phyloP scores from a whole-genome alignment of 148 eudicot species.

The Silene conica region DNA sequence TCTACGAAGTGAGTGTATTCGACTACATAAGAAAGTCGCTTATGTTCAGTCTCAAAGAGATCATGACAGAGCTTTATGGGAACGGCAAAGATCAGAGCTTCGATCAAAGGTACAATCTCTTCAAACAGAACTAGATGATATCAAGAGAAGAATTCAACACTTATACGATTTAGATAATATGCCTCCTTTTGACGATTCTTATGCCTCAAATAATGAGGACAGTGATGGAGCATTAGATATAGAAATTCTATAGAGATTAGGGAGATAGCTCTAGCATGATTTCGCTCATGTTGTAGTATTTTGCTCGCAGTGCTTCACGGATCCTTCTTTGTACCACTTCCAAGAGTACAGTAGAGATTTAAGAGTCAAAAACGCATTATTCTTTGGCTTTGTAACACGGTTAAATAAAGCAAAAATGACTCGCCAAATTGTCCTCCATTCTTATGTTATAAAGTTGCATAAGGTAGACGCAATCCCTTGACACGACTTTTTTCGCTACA shows the following conservation, averaged over 20 bases:
- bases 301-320: background rate
- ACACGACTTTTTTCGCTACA: no score
- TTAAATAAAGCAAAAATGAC: constrained; percentile 2
- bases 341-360: constrained; percentile 1
- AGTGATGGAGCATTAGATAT: constrained; percentile 27
- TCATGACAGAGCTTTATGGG: constrained; percentile 37
- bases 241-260: constrained; percentile 20
- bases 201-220: constrained; percentile 20
- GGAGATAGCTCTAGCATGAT: background rate
- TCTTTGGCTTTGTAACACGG: background rate
- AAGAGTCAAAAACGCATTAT: background rate
- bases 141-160: constrained; percentile 30
- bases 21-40: constrained; percentile 36
- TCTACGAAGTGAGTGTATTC: constrained; percentile 38
- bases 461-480: no score
- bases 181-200: constrained; percentile 30
- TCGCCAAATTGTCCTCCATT: no score
- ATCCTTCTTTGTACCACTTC: constrained; percentile 1
- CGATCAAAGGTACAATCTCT: constrained; percentile 27
- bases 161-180: constrained; percentile 37
- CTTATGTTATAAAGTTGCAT: no score
- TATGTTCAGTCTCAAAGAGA: constrained; percentile 33
- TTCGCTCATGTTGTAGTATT: constrained; percentile 6
- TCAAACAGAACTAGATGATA: constrained; percentile 39
- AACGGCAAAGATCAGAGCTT: constrained; percentile 37